Percentiles rank a stretch among this genome's conserved stretches.
phyloP scores from a whole-genome alignment of 495 filamentous ascomycete species.

The Aspergillus cavernicola region DNA sequence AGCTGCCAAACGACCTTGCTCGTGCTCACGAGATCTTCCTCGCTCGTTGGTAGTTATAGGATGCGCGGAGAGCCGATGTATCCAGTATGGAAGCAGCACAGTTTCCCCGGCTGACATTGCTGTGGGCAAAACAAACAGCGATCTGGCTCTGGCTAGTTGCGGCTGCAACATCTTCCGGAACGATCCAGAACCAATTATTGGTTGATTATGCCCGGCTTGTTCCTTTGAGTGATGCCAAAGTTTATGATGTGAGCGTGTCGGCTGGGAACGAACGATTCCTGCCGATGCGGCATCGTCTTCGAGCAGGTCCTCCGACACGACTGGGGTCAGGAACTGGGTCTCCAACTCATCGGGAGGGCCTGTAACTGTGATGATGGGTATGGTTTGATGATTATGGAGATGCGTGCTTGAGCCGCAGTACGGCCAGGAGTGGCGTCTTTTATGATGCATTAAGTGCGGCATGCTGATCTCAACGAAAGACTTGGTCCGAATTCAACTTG shows the following conservation, averaged over 20 bases:
- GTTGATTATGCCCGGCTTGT: neutral
- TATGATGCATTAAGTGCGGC: constrained; percentile 29
- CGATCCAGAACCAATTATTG: neutral
- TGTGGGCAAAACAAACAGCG: constrained; percentile 33
- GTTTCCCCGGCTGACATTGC: constrained; percentile 19
- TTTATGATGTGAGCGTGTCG: constrained; percentile 21
- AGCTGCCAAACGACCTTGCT: constrained; percentile 11
- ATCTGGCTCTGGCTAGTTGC: constrained; percentile 33
- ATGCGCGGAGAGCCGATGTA: constrained; percentile 19
- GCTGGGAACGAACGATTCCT: constrained; percentile 29
- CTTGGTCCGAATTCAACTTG: neutral
- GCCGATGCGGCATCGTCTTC: constrained; percentile 34
- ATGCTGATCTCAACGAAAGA: constrained; percentile 9
- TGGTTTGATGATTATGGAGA: constrained; percentile 3
- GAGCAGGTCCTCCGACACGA: constrained; percentile 22
- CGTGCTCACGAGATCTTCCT: neutral
- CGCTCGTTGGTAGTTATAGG: neutral
- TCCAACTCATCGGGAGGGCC: constrained; percentile 17
- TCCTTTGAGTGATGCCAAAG: constrained; percentile 14
- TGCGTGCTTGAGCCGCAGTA: constrained; percentile 29
- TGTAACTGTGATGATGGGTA: constrained; percentile 13
- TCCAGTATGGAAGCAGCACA: constrained; percentile 25
- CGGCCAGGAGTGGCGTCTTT: constrained; percentile 41
- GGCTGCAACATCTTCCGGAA: constrained; percentile 36
- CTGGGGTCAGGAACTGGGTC: constrained; percentile 17